Evolutionary conservation across 768 basidiomycete species (phyloP).

Genomic region (Pleurotus giganteus): DNA sequence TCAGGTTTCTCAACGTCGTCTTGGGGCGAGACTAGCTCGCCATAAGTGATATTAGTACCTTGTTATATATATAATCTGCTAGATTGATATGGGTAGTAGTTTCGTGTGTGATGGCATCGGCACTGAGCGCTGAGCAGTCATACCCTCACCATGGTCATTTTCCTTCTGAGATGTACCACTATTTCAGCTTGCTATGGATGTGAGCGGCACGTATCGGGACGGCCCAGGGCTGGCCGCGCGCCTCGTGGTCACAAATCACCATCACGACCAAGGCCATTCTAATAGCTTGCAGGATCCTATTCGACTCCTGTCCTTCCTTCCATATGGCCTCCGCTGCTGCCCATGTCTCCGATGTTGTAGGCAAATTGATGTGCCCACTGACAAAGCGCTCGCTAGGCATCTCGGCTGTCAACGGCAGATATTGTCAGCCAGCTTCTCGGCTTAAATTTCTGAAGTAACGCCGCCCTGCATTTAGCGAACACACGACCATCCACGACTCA

Average conservation of each 20-base stretch:
- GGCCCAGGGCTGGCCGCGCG: no score
- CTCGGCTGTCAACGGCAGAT: not conserved
- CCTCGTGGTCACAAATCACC: no score
- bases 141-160: no score
- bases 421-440: not conserved
- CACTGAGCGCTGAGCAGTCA: no score
- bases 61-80: not conserved
- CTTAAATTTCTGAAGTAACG: not conserved
- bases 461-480: not conserved
- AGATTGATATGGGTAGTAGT: not conserved
- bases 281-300: no score
- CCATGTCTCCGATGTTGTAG: not conserved
- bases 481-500: not conserved
- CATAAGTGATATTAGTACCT: not conserved
- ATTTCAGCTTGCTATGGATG: no score
- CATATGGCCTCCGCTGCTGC: no score
- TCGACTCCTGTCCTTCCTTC: no score
- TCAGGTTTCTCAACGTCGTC: conserved; percentile 4
- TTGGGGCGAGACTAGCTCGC: conserved; percentile 4
- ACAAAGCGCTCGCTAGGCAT: not conserved
- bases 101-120: no score
- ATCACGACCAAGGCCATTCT: no score
- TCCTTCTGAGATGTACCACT: no score
- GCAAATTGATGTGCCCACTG: not conserved
- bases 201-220: no score